phyloP scores from a whole-genome alignment of 129 eudicot genomes.

The sunflower (Helianthus annuus) region HanXRQr2.0-SUNRISE NC_035440.2:162360399-162360898 shows the following conservation, averaged over 20 bases:
- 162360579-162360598: background rate
- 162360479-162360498: background rate
- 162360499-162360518: background rate
- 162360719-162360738: background rate
- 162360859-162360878: too few relatives aligned
- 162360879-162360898: too few relatives aligned
- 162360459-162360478: background rate
- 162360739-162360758: background rate
- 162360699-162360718: conserved; percentile 15
- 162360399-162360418: background rate
- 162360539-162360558: too few relatives aligned
- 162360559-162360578: conserved; percentile 9
- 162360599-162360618: background rate
- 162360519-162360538: background rate
- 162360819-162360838: too few relatives aligned
- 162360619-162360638: background rate
- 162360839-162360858: too few relatives aligned
- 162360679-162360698: background rate
- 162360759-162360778: background rate
- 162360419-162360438: background rate
- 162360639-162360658: background rate
- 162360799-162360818: conserved; percentile 39
- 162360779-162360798: background rate
- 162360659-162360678: background rate
- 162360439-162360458: background rate